phyloP scores from a whole-genome alignment of 169 alveolate species.

The Plasmodium fragile region DNA sequence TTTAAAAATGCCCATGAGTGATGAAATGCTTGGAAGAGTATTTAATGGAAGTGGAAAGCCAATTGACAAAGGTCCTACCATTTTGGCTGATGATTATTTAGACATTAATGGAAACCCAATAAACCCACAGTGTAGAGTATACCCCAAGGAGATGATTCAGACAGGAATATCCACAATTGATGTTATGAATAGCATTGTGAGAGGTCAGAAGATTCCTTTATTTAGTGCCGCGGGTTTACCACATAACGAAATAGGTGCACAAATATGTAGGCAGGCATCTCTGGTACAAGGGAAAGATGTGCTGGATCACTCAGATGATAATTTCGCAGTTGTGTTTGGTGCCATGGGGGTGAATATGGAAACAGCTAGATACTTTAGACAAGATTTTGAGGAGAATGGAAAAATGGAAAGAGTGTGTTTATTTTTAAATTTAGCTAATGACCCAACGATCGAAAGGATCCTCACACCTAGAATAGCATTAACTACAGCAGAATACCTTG shows the following conservation, averaged over 20 bases:
- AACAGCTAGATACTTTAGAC: conserved; percentile 99
- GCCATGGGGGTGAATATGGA: conserved; percentile 99
- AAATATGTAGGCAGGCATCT: conserved; percentile 99
- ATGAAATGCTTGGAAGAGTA: conserved; percentile 99
- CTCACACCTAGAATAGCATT: conserved; percentile 98
- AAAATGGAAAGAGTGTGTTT: conserved; percentile 99
- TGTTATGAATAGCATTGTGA: conserved; percentile 99
- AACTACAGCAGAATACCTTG: conserved; percentile 99
- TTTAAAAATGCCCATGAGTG: conserved; percentile 98
- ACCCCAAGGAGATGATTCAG: conserved; percentile 99
- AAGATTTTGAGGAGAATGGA: conserved; percentile 99
- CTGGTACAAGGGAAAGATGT: conserved; percentile 99
- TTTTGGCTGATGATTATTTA: conserved; percentile 97
- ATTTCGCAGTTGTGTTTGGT: conserved; percentile 99
- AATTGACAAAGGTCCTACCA: conserved; percentile 99
- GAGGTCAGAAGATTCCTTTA: conserved; percentile 99
- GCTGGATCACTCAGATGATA: conserved; percentile 98
- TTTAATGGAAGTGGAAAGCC: conserved; percentile 99
- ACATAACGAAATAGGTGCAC: conserved; percentile 99
- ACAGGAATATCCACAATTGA: conserved; percentile 99
- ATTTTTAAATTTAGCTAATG: conserved; percentile 99
- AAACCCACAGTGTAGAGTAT: conserved; percentile 98
- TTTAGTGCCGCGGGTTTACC: conserved; percentile 99
- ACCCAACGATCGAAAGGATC: conserved; percentile 99
- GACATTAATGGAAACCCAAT: conserved; percentile 98